phyloP scores from a whole-genome alignment of 2,329 filamentous ascomycete species.

The Calonectria pauciramosa region DNA sequence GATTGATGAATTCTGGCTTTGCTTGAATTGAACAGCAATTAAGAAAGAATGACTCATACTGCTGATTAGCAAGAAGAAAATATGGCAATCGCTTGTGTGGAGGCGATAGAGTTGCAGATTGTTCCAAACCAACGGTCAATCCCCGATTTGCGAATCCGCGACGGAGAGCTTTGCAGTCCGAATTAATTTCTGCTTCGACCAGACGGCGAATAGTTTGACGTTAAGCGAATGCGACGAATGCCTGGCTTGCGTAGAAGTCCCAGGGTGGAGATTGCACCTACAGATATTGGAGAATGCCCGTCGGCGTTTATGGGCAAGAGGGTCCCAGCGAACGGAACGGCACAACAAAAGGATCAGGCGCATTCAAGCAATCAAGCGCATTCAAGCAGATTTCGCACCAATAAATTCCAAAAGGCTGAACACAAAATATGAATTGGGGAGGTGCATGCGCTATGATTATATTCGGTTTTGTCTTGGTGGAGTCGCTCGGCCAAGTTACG shows the following conservation, averaged over 20 bases:
- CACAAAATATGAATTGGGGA: neutral
- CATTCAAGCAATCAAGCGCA: neutral
- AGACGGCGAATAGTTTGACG: neutral
- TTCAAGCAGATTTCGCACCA: neutral
- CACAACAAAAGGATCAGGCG: neutral
- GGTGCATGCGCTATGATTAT: neutral
- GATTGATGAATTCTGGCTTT: neutral
- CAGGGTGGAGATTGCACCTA: neutral
- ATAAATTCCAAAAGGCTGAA: neutral
- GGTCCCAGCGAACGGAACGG: neutral
- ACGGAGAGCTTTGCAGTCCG: neutral
- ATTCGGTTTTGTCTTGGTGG: neutral
- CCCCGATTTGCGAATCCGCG: neutral
- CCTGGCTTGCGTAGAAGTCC: neutral
- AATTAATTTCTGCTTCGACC: neutral
- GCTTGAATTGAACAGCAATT: neutral
- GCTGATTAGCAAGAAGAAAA: neutral
- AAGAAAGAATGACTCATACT: neutral
- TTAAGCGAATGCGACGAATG: neutral
- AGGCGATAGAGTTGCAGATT: neutral
- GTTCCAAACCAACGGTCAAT: too few species aligned
- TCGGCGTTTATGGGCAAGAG: neutral
- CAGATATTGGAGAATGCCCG: neutral
- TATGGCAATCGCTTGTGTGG: neutral
- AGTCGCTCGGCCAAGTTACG: neutral